These are phyloP conservation scores for Corrigiola litoralis DNA, from an alignment of 179 eudicot genomes.

Conservation along the genomic window DNA sequence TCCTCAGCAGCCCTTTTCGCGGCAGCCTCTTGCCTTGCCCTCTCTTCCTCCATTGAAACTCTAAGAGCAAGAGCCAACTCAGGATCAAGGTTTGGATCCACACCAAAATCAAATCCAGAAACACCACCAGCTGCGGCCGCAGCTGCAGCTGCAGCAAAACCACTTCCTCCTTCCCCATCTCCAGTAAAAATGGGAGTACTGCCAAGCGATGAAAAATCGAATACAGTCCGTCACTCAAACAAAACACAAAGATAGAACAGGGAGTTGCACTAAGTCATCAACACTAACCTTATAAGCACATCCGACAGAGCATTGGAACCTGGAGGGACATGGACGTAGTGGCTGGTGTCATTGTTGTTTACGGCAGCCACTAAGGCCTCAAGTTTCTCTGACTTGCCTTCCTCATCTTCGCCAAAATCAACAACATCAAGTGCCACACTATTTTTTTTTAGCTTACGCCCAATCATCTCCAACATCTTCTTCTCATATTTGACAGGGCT, in stretches of 20 bases:
- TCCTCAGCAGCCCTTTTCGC: conserved; percentile 96
- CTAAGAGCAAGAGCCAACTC: conserved; percentile 98
- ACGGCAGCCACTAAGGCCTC: conserved; percentile 88
- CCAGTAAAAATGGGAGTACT: conserved; percentile 95
- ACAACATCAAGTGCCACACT: conserved; percentile 96
- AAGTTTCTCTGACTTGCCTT: conserved; percentile 80
- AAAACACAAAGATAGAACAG: not conserved
- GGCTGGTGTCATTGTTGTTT: conserved; percentile 89
- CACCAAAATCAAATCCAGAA: conserved; percentile 92
- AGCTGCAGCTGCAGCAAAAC: conserved; percentile 88
- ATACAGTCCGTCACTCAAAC: not conserved
- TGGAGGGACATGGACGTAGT: conserved; percentile 83
- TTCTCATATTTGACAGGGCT: conserved; percentile 91
- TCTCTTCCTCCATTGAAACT: conserved; percentile 98
- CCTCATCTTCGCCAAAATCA: conserved; percentile 95
- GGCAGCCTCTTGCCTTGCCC: conserved; percentile 99
- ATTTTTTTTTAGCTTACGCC: conserved; percentile 84
- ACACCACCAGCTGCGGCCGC: conserved; percentile 91
- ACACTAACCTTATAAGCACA: conserved; percentile 70
- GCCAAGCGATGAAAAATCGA: conserved; percentile 16
- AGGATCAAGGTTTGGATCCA: conserved; percentile 97
- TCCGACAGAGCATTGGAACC: conserved; percentile 84
- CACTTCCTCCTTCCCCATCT: conserved; percentile 94
- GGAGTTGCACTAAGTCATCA: not conserved
- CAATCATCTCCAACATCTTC: conserved; percentile 80